Conservation (phyloP, 768 basidiomycete species). For the Amanita phalloides region DNA sequence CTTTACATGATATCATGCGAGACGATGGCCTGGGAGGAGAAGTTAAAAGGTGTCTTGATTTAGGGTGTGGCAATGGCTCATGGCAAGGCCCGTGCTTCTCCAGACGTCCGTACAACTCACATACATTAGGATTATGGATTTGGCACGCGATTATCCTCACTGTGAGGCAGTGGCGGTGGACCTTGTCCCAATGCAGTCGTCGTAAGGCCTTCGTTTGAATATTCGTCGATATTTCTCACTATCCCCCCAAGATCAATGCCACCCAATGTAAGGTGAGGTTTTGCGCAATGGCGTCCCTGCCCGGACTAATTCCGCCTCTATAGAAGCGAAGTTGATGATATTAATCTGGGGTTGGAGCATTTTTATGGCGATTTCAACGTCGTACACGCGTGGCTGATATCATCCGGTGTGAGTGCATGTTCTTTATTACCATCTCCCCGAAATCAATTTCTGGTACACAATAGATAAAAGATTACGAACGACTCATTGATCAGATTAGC, state of each 20-base stretch:
- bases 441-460: constrained; percentile 6
- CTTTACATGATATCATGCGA: constrained; percentile 45
- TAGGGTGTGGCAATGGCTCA: constrained; percentile 72
- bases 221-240: background rate
- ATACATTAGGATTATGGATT: constrained; percentile 56
- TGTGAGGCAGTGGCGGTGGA: constrained; percentile 66
- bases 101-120: background rate
- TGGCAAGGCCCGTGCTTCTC: constrained; percentile 35
- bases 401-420: constrained; percentile 50
- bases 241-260: constrained; percentile 43
- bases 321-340: constrained; percentile 78
- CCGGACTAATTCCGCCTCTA: constrained; percentile 3
- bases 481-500: constrained; percentile 55
- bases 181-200: constrained; percentile 67
- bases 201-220: constrained; percentile 29
- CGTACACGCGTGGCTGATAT: constrained; percentile 61
- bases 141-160: constrained; percentile 63
- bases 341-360: constrained; percentile 77
- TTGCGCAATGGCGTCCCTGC: background rate
- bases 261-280: constrained; percentile 49
- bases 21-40: constrained; percentile 42
- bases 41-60: constrained; percentile 55
- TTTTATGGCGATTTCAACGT: constrained; percentile 72
- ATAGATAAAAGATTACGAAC: constrained; percentile 60
- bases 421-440: background rate